A percentile compares a stretch with the other conserved stretches of the same genome.
Evolutionary conservation across 257 asterid genomes (phyloP).

Genomic region (Rehmannia glutinosa): DNA sequence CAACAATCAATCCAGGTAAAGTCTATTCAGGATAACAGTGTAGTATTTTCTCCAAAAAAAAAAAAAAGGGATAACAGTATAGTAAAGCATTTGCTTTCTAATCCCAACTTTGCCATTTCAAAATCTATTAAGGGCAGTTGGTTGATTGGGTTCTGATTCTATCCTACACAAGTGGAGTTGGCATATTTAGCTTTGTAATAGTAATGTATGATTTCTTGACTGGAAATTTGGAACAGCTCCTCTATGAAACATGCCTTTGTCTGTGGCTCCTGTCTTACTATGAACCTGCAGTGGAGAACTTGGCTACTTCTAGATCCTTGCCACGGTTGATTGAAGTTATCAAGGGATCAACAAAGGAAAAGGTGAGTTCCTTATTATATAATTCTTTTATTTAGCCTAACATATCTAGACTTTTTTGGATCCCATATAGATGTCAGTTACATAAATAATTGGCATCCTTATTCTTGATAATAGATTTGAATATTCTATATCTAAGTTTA

Average conservation of each 20-base stretch:
- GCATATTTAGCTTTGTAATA: neutral
- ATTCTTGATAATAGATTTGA: neutral
- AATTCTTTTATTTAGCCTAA: neutral
- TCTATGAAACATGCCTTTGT: conserved; percentile 85
- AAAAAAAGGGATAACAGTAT: no score
- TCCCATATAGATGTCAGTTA: neutral
- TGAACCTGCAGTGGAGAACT: conserved; percentile 79
- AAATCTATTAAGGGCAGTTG: no score
- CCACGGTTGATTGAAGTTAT: conserved; percentile 73
- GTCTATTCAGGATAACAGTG: conserved; percentile 3
- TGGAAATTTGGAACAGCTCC: conserved; percentile 53
- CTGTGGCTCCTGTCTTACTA: conserved; percentile 90
- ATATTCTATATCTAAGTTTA: conserved; percentile 8
- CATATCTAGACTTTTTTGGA: conserved; percentile 1
- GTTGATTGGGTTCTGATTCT: conserved; percentile 13
- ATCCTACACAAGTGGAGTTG: neutral
- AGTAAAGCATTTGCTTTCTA: no score
- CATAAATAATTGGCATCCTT: conserved; percentile 6
- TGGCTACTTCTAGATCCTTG: conserved; percentile 72
- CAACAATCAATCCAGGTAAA: conserved; percentile 93
- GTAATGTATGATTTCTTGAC: neutral
- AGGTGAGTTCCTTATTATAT: conserved; percentile 41
- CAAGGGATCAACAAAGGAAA: conserved; percentile 90
- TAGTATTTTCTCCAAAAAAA: no score
- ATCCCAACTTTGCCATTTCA: no score